Percentiles rank a stretch among this genome's conserved stretches.
These are phyloP conservation scores for Panicum hallii DNA, from an alignment of 202 grass and related monocot genomes.

Conservation along the genomic window DNA sequence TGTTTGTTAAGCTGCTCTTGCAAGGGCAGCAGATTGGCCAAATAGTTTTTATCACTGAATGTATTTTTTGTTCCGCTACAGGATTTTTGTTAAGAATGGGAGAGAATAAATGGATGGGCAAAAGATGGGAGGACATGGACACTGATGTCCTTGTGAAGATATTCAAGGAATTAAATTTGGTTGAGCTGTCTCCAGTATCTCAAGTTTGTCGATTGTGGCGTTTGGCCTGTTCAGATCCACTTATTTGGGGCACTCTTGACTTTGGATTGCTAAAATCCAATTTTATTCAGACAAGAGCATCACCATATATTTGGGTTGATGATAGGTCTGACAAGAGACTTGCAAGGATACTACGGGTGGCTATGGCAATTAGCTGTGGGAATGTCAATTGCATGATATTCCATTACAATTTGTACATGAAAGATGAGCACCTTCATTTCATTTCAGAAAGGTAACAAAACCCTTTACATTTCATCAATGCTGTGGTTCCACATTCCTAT, in stretches of 20 bases:
- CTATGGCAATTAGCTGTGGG: slow-evolving; percentile 75
- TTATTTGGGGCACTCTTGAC: slow-evolving; percentile 94
- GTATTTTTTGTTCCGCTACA: slow-evolving; percentile 41
- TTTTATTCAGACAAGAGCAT: slow-evolving; percentile 88
- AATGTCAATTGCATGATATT: slow-evolving; percentile 89
- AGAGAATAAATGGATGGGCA: slow-evolving; percentile 73
- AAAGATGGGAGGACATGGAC: slow-evolving; percentile 99
- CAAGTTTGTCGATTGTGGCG: slow-evolving; percentile 84
- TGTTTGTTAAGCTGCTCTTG: slow-evolving; percentile 1
- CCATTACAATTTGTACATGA: slow-evolving; percentile 97
- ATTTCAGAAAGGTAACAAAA: slow-evolving; percentile 85
- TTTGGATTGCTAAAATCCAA: slow-evolving; percentile 83
- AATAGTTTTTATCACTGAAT: slow-evolving; percentile 23
- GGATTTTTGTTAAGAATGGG: slow-evolving; percentile 59
- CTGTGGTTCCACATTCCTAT: slow-evolving; percentile 21
- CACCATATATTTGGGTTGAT: slow-evolving; percentile 90
- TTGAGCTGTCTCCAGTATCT: slow-evolving; percentile 83
- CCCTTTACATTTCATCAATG: background rate
- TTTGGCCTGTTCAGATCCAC: slow-evolving; percentile 84
- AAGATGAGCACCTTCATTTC: slow-evolving; percentile 89
- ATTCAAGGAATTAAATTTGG: slow-evolving; percentile 93
- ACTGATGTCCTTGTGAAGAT: slow-evolving; percentile 99
- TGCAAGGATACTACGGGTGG: slow-evolving; percentile 70
- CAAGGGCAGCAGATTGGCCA: background rate
- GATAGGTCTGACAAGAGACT: slow-evolving; percentile 88